Conservation (phyloP, 1,284 basidiomycete genomes). For the Anthracocystis panici-leucophaei region DNA sequence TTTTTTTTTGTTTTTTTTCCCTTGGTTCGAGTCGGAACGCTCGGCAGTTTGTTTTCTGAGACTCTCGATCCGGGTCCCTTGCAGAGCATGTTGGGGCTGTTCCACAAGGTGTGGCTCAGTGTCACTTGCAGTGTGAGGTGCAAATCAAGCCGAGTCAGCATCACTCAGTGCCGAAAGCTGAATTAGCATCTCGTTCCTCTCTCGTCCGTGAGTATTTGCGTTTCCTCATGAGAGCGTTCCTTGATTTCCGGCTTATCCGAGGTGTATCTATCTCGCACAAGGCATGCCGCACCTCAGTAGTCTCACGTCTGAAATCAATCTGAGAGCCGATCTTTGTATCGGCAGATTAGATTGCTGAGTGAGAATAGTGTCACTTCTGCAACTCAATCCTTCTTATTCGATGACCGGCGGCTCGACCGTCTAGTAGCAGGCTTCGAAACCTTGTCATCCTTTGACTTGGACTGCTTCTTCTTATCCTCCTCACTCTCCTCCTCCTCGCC, state of each 20-base stretch:
- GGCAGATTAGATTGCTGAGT: not conserved
- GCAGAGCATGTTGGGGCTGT: not conserved
- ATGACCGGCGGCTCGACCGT: conserved; percentile 25
- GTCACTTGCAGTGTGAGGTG: not conserved
- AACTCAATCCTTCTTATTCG: conserved; percentile 23
- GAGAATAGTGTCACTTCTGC: too few species aligned
- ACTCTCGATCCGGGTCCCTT: conserved; percentile 2
- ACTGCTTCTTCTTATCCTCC: conserved; percentile 21
- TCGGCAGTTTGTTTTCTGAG: conserved; percentile 1
- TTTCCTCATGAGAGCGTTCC: too few species aligned
- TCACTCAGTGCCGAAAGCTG: too few species aligned
- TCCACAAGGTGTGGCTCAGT: not conserved
- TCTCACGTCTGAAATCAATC: too few species aligned
- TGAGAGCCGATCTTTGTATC: not conserved
- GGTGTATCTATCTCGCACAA: too few species aligned
- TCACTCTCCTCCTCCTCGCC: conserved; percentile 46
- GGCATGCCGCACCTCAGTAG: too few species aligned
- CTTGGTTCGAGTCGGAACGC: not conserved
- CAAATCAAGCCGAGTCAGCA: too few species aligned
- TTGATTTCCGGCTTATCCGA: too few species aligned
- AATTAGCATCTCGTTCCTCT: too few species aligned
- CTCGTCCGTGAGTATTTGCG: too few species aligned
- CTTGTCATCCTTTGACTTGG: conserved; percentile 28
- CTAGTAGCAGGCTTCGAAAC: conserved; percentile 15
- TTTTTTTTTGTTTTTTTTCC: not conserved